Evolutionary conservation across 2,329 filamentous ascomycete species (phyloP), one percentile per base, ranked within the genome.

Genomic region (Aureobasidium sp.): DNA sequence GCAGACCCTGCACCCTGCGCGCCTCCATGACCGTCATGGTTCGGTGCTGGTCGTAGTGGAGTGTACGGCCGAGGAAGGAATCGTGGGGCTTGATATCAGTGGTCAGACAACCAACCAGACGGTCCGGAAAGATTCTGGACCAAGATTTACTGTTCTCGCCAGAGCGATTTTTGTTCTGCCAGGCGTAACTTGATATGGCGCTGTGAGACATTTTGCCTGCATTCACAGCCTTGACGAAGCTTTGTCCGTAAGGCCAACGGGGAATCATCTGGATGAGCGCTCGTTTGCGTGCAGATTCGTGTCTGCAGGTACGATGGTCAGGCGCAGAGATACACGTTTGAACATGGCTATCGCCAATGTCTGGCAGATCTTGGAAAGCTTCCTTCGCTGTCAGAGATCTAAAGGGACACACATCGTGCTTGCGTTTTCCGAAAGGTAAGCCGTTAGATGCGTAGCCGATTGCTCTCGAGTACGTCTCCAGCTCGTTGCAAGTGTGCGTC

Each of bases 41-140:
- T 0, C 90, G 79, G 21, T 81, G 75, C 64, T 92, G 80, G 0
- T 76, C 69, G 84, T 87, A 92, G 69, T 94, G 90, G 6, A 90
- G 65, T 0, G 75, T 68, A 0, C 74, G 72, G 0, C 87, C 84
- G 1, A 76, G 75, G 10, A 83, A 81, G 0, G 79, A 75, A 67
- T 91, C 87, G 0, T 76, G 74, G 0, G 82, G 77, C 0, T 67
- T 67, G 29, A 80, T 72, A 0, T 25, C 63, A 0, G 89, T 91
- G 0, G 84, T 81, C 3, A 94, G 77, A 0, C 88, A 91, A 0
- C 78, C 76, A 29, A 91, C 81, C 0, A 89, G 74, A 0, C 72
- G 71, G 11, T 80, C 66, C 0, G 83, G 82, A 1, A 76, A 65
- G 0, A 87, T 71, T 0, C 88, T 78, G 0, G 75, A 74, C 74